Conservation (phyloP, 805 yeast species). For the Saccharomyces jurei region DNA sequence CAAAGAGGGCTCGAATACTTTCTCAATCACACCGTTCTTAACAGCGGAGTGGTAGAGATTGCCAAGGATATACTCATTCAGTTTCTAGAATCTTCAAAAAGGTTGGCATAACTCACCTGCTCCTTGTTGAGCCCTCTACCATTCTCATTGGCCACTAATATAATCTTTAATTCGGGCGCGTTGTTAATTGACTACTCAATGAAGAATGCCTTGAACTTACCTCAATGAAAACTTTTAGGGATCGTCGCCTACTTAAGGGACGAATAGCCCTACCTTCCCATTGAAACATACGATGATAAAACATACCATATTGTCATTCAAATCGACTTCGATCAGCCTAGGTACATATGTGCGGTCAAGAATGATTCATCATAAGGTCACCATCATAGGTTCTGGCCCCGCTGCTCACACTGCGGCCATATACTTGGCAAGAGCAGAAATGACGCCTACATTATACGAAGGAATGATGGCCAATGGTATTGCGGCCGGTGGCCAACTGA, state of each 20-base stretch:
- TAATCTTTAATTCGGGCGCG: background rate
- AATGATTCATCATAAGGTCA: conserved; percentile 79
- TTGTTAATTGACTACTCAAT: background rate
- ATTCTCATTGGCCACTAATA: background rate
- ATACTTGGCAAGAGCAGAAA: conserved; percentile 92
- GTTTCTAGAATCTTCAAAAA: conserved; percentile 27
- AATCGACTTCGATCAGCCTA: background rate
- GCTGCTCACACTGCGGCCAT: conserved; percentile 99
- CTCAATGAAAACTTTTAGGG: background rate
- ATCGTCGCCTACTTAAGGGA: background rate
- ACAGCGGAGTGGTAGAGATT: conserved; percentile 35
- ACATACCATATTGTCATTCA: background rate
- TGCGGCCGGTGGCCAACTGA: conserved; percentile 98
- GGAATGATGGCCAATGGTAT: conserved; percentile 94
- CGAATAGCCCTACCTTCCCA: background rate
- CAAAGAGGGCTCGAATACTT: conserved; percentile 54
- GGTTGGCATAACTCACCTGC: background rate
- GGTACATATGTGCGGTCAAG: conserved; percentile 19
- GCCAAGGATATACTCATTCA: conserved; percentile 33
- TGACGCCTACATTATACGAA: conserved; percentile 87
- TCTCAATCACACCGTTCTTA: conserved; percentile 44
- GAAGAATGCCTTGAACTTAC: background rate
- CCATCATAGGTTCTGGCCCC: conserved; percentile 94
- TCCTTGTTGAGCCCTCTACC: background rate
- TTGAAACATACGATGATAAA: background rate